Percentiles rank a stretch among this genome's conserved stretches.
Evolutionary conservation across 2,329 filamentous ascomycete genomes (phyloP).

Genomic region (Diaporthe aspalathi): DNA sequence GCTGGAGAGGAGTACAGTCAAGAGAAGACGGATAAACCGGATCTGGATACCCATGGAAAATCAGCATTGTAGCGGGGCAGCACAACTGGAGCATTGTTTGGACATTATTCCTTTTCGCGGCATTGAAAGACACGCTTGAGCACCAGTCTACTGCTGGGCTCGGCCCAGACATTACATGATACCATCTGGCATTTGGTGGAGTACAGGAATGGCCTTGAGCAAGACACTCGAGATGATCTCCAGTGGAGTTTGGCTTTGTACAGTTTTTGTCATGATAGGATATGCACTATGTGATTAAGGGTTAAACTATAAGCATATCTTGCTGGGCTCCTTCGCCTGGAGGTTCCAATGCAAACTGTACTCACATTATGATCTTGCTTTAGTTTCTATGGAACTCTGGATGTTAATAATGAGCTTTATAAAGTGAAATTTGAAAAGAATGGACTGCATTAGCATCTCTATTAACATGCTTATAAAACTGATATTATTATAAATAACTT

Average conservation of each 20-base stretch:
- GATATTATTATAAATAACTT: not conserved
- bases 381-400: not conserved
- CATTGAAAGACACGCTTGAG: not conserved
- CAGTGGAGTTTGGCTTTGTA: slow-evolving; percentile 28
- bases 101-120: not conserved
- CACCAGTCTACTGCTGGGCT: not conserved
- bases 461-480: too few relatives aligned
- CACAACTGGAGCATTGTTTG: not conserved
- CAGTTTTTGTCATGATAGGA: not conserved
- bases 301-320: slow-evolving; percentile 25
- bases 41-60: slow-evolving; percentile 4
- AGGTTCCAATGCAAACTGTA: not conserved
- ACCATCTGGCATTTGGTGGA: slow-evolving; percentile 31
- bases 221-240: not conserved
- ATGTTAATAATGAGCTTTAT: not conserved
- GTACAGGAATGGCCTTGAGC: not conserved
- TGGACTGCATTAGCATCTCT: not conserved
- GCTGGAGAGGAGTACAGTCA: not conserved
- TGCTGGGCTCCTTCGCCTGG: not conserved
- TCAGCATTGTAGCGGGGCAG: slow-evolving; percentile 5
- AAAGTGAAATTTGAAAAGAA: too few relatives aligned
- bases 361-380: not conserved
- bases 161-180: slow-evolving; percentile 12
- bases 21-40: not conserved
- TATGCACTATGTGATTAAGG: not conserved